Base-by-base conservation (phyloP, 108 stramenopile genomes). In the Parmales sp. region DNA sequence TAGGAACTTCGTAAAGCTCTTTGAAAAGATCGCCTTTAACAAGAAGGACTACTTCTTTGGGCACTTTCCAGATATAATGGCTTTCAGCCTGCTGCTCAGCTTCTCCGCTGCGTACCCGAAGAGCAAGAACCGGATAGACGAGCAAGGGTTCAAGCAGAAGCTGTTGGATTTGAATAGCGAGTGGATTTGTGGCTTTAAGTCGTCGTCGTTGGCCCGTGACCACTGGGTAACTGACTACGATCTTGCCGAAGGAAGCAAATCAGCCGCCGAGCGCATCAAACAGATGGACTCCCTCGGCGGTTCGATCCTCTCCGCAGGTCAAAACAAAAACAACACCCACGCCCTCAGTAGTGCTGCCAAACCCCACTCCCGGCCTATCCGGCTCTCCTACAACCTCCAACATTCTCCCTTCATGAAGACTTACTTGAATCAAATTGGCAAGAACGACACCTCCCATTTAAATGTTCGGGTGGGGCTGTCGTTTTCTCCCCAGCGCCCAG, bases 21-120 rank as follows among this genome's bases (percentile, higher is more conserved):
- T 51, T n/a, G 68, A 69, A 19, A 50, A 51, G 11, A 22, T 69
- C n/a, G 28, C 51, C 5, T 51, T 69, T 11, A 16, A 36, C 49
- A 29, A 29, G 18, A 60, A 69, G 25, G 68, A 51, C 68, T 18
- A 69, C 50, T 25, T 54, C 0, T 51, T 37, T n/a, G 36, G 49
- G 6, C 29, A 69, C 2, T 41, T 66, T 9, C 36, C 36, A 7
- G 68, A 51, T 9, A 28, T 51, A 22, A 69, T 51, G 68, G 37
- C 50, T 19, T 51, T 69, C 51, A 39, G 16, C 50, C 50, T 51
- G 25, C 36, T 23, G 3, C 49, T 51, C 8, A 19, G 19, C 19
- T 37, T 18, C 50, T 29, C 37, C 68, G 37, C 50, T 23, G 38
- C 51, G 0, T 54, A 69, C 68, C 51, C 51, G 20, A 19, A 28